Conservation (phyloP, 2,329 filamentous ascomycete species). For the Xylariaceae sp. region DNA sequence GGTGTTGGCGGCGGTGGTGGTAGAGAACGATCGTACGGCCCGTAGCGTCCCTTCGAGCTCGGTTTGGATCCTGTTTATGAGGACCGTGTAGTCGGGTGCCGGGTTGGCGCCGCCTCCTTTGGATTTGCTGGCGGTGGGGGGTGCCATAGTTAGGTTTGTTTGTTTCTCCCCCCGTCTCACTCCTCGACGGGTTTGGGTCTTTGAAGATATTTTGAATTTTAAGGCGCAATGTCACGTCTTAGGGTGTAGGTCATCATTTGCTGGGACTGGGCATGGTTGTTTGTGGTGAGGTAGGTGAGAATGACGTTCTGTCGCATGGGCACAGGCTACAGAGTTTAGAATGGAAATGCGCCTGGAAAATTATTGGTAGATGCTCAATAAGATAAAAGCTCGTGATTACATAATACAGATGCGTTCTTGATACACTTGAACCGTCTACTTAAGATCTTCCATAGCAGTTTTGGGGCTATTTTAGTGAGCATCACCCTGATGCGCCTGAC, state of each 20-base stretch:
- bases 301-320: neutral
- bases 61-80: conserved; percentile 30
- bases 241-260: no score
- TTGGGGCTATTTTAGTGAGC: no score
- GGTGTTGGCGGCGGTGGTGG: conserved; percentile 5
- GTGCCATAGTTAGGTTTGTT: no score
- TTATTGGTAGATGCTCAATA: neutral
- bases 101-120: conserved; percentile 29
- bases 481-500: no score
- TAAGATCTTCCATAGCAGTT: no score
- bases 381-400: conserved; percentile 3
- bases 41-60: conserved; percentile 22
- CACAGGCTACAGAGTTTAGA: neutral
- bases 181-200: no score
- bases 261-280: no score
- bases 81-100: conserved; percentile 27
- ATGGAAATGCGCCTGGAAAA: neutral
- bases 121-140: conserved; percentile 4
- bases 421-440: no score
- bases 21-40: conserved; percentile 15
- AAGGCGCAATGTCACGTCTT: no score
- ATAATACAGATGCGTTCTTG: no score
- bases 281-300: neutral
- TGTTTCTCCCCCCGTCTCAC: no score
- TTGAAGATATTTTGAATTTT: no score